Evolutionary conservation across 495 filamentous ascomycete genomes (phyloP), one percentile per base, ranked within the genome.

Genomic region (Corynascus novoguineensis): DNA sequence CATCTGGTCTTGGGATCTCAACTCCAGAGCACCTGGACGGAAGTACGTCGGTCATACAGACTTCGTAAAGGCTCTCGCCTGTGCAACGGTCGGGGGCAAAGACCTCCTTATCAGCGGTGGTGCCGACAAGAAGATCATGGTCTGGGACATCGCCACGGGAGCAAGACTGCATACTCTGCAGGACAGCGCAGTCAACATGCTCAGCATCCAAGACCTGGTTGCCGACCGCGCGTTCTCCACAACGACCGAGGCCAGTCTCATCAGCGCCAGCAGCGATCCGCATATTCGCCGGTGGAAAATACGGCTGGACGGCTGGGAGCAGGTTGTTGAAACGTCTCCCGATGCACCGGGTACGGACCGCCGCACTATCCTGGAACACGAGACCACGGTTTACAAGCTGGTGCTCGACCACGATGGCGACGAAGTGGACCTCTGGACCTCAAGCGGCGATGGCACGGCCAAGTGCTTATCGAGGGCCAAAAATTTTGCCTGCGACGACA

Each of bases 381-480:
- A 95, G 22, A 98, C 93, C 4, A 93, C 85, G 59, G 86, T 98
- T 12, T 88, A 96, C 69, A 85, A 80, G 63, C 69, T 97, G 10
- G 69, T 75, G 24, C 86, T 92, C 55, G 86, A 60, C 24, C 53
- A 53, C 6, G 53, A 61, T 25, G 59, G 64, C 31, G 74, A 73
- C 31, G 88, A 90, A 52, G 78, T 75, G 3, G 92, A 97, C 61
- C 74, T 97, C 27, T 97, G 88, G 89, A 95, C 91, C 12, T 86
- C 92, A 3, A 92, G 87, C 29, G 89, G 89, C 12, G 93, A 98
- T 65, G 90, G 86, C 37, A 89, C 84, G 0, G 83, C 83, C 2
- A 89, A 89, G 63, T 89, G 86, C 64, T 75, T 95, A 15, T 79
- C 83, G 9, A 75, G 89, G 48, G 69, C 78, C 9, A 79, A 79